A percentile compares a stretch with the other conserved stretches of the same genome.
These are phyloP conservation scores for Parasitella parasitica DNA, from an alignment of 371 early-diverging fungal genomes.

Conservation along the genomic window DNA sequence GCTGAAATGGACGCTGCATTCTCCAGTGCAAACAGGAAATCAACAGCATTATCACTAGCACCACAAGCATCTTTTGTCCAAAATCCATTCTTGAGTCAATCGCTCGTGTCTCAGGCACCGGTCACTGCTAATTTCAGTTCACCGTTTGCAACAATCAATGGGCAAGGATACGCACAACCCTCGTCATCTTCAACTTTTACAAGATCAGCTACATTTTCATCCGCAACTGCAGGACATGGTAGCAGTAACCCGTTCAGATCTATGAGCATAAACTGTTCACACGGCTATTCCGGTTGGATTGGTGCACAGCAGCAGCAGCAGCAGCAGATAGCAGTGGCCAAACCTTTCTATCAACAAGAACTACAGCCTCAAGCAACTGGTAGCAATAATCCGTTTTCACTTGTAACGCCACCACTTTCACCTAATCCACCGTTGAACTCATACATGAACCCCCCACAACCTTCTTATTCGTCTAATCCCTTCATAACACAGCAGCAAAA, in stretches of 20 bases:
- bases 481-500: neutral
- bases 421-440: neutral
- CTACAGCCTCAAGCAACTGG: neutral
- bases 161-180: neutral
- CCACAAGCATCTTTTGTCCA: neutral
- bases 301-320: neutral
- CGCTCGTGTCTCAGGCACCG: neutral
- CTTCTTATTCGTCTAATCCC: neutral
- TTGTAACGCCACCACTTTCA: conserved; percentile 8
- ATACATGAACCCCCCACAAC: neutral
- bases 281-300: neutral
- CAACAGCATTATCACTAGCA: neutral
- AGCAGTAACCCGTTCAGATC: conserved; percentile 8
- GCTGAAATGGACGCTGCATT: neutral
- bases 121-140: neutral
- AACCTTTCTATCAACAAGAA: neutral
- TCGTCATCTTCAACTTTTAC: neutral
- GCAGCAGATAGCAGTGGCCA: neutral
- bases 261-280: neutral
- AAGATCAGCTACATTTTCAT: neutral
- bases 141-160: neutral
- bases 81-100: conserved; percentile 3
- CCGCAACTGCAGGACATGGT: neutral
- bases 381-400: conserved; percentile 4
- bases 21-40: neutral